Percentiles rank a stretch among this genome's conserved stretches.
Conservation (phyloP, 768 basidiomycete species). For the Kwoniella dejecticola region DNA sequence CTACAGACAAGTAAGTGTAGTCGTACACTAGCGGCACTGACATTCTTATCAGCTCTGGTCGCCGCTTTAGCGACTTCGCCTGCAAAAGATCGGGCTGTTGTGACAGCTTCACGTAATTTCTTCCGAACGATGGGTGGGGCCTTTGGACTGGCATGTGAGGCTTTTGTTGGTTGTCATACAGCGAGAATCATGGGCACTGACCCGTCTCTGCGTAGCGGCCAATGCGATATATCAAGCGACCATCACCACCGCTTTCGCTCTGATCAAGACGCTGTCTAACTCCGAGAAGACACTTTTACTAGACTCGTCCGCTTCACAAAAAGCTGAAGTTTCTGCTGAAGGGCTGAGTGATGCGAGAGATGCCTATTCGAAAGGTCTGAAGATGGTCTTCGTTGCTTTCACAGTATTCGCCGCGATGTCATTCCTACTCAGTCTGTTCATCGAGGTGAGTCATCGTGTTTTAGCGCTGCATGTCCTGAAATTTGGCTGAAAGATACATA, state of each 20-base stretch:
- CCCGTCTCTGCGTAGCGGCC: slow-evolving; percentile 21
- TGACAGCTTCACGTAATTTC: slow-evolving; percentile 49
- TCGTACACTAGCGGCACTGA: no score
- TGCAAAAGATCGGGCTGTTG: slow-evolving; percentile 45
- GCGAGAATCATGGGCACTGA: no score
- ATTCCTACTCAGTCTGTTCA: slow-evolving; percentile 31
- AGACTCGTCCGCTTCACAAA: slow-evolving; percentile 16
- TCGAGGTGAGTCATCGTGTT: slow-evolving; percentile 31
- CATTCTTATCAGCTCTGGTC: slow-evolving; percentile 50
- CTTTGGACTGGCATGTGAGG: slow-evolving; percentile 45
- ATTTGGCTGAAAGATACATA: not conserved
- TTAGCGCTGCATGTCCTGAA: not conserved
- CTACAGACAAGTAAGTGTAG: slow-evolving; percentile 46
- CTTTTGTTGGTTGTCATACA: no score
- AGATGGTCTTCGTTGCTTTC: slow-evolving; percentile 43
- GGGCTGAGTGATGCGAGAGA: slow-evolving; percentile 16
- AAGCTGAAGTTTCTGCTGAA: slow-evolving; percentile 4
- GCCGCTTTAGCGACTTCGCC: slow-evolving; percentile 39
- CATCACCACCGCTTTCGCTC: slow-evolving; percentile 18
- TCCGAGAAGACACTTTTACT: slow-evolving; percentile 11
- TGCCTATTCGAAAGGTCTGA: slow-evolving; percentile 39
- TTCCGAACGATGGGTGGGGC: slow-evolving; percentile 52
- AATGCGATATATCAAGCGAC: slow-evolving; percentile 52
- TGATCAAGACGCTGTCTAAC: slow-evolving; percentile 2
- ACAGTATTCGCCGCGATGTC: slow-evolving; percentile 30